Percentiles rank a stretch among this genome's conserved stretches.
Evolutionary conservation across 2,329 filamentous ascomycete genomes (phyloP).

Genomic region (Aspergillus uvarum): DNA sequence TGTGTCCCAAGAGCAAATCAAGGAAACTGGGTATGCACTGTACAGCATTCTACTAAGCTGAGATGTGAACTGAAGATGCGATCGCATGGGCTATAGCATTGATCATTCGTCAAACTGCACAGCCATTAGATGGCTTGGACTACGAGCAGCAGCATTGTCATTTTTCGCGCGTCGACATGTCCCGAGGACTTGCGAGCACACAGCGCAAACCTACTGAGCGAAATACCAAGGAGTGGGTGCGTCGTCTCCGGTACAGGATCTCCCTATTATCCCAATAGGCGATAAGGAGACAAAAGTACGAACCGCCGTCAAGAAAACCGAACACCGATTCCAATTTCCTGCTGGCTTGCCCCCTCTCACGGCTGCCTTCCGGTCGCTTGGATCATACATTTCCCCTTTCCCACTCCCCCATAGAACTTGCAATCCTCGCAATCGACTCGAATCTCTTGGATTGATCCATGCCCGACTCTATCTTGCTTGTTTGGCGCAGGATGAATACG

Average conservation of each 20-base stretch:
- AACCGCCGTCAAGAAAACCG: not conserved
- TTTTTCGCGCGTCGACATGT: not conserved
- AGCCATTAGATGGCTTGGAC: not conserved
- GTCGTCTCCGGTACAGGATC: not conserved
- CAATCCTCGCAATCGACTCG: not conserved
- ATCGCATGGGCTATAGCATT: not conserved
- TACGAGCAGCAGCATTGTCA: not conserved
- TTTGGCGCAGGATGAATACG: constrained; percentile 8
- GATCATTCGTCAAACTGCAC: not conserved
- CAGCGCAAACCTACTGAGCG: too few relatives aligned
- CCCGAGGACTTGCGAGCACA: not conserved
- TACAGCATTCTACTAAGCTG: not conserved
- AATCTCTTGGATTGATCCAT: not conserved
- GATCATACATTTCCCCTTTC: not conserved
- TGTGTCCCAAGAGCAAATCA: not conserved
- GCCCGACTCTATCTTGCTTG: not conserved
- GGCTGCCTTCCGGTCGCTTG: not conserved
- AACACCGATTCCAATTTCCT: not conserved
- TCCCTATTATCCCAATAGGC: not conserved
- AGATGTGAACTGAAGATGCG: not conserved
- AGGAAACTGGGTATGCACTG: not conserved
- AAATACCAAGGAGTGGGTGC: not conserved
- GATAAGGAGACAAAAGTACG: constrained; percentile 1
- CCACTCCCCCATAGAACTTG: not conserved
- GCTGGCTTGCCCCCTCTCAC: not conserved